Evolutionary conservation across 345 rosid genomes (phyloP).

Genomic region (Cardamine occulta): DNA sequence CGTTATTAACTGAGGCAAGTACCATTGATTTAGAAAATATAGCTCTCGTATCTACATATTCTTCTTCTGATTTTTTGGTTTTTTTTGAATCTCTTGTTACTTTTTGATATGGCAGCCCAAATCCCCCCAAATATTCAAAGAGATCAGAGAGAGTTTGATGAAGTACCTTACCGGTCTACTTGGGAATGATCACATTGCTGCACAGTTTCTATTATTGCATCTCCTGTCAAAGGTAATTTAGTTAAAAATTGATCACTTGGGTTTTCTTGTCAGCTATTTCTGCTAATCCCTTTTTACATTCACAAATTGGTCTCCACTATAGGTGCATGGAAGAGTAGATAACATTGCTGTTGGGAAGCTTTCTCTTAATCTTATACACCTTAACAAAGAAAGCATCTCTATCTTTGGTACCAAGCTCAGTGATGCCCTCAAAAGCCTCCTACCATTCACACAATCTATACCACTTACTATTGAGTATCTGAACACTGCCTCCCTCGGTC

Average conservation of each 20-base stretch:
- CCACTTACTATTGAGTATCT: slow-evolving; percentile 75
- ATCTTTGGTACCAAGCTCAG: slow-evolving; percentile 60
- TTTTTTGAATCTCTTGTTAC: slow-evolving; percentile 11
- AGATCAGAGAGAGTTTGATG: slow-evolving; percentile 65
- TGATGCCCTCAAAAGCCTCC: slow-evolving; percentile 57
- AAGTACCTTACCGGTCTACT: slow-evolving; percentile 69
- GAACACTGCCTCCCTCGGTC: slow-evolving; percentile 67
- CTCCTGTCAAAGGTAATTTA: slow-evolving; percentile 71
- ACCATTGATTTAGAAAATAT: not conserved
- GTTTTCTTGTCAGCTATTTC: not conserved
- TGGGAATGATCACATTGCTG: slow-evolving; percentile 80
- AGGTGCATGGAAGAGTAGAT: slow-evolving; percentile 88
- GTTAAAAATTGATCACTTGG: not conserved
- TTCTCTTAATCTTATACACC: slow-evolving; percentile 69
- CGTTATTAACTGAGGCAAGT: slow-evolving; percentile 64
- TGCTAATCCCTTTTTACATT: slow-evolving; percentile 9
- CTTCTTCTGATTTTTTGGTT: slow-evolving; percentile 12
- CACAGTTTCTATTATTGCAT: slow-evolving; percentile 74
- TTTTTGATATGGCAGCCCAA: slow-evolving; percentile 55
- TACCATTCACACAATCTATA: slow-evolving; percentile 68
- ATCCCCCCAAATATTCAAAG: slow-evolving; percentile 58
- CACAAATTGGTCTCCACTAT: slow-evolving; percentile 12
- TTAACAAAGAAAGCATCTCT: slow-evolving; percentile 68
- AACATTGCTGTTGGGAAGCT: slow-evolving; percentile 89
- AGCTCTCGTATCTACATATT: not conserved